Base-by-base conservation (phyloP, 208 protist genomes). In the Acanthamoeba healyi region DNA sequence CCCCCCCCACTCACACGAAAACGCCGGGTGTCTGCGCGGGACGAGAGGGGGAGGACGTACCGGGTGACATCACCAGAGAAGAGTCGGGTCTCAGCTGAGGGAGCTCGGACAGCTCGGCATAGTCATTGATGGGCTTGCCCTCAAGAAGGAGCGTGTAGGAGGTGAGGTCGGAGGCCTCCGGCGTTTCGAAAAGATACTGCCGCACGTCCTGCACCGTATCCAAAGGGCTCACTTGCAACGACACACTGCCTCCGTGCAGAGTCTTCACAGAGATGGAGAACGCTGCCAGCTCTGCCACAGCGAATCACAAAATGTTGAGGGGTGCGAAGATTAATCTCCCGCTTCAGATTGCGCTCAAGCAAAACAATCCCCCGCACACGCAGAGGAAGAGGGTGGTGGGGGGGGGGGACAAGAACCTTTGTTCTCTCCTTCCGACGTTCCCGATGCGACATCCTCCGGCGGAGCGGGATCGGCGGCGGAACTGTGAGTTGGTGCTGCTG, bases 101-200 rank as follows among this genome's bases (percentile, higher is more conserved):
- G 58, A 96, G 88, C 12, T 44, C 17, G 6, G 36, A 61, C 26
- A 97, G 34, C 29, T 96, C 96, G 2, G n/a, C 49, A 77, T 67
- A 96, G 36, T 97, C 96, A 44, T 94, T 74, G 19, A 96, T 65
- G 29, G 10, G 24, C 14, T 36, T 34, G 58, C 90, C 91, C 19
- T 94, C 54, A 1, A 95, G 82, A 17, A 36, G 63, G 22, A 97
- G 79, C 22, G 77, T 49, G 34, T 95, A 97, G 2, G 65, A 94
- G 26, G 96, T 95, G 32, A 95, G 72, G 22, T 96, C 79, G 72
- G 94, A 95, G 22, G 95, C 94, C 40, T 96, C 95, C 36, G 94
- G 54, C 10, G 92, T 95, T 32, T 96, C 95, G 49, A 94, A 77
- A n/a, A 96, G 79, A 29, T 90, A 94, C 51, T 93, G 94, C 70